Conservation (phyloP, 2,329 filamentous ascomycete genomes). For the Xylariaceae sp. region DNA sequence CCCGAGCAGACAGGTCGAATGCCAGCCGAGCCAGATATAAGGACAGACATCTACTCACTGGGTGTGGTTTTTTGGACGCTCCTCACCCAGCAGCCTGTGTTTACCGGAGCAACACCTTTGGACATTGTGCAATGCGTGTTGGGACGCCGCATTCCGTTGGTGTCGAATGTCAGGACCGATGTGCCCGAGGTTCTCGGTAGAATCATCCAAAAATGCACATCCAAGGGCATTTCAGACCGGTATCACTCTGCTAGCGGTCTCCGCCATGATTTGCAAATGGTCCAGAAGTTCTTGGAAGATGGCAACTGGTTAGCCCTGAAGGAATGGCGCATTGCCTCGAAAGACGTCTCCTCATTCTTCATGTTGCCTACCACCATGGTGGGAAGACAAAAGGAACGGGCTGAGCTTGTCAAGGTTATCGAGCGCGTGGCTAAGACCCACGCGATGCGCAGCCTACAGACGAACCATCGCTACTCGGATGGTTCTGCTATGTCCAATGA, state of each 20-base stretch:
- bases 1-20: conserved; percentile 92
- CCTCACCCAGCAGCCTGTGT: conserved; percentile 71
- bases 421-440: conserved; percentile 68
- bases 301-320: conserved; percentile 66
- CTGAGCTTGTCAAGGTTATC: conserved; percentile 64
- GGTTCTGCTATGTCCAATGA: conserved; percentile 47
- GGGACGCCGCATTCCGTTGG: conserved; percentile 66
- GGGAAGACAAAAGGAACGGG: conserved; percentile 65
- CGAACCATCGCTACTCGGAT: conserved; percentile 42
- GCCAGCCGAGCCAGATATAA: conserved; percentile 82
- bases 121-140: conserved; percentile 90
- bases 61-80: conserved; percentile 86
- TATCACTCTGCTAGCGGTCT: conserved; percentile 87
- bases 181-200: conserved; percentile 74
- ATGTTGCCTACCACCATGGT: conserved; percentile 76
- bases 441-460: conserved; percentile 34
- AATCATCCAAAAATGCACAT: conserved; percentile 87
- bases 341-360: conserved; percentile 88
- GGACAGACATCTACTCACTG: conserved; percentile 89
- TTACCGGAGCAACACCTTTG: conserved; percentile 70
- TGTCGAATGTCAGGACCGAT: conserved; percentile 71
- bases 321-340: conserved; percentile 69
- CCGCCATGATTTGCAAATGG: conserved; percentile 68
- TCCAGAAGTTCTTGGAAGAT: conserved; percentile 66
- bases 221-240: conserved; percentile 77